Conservation (phyloP, 1,284 basidiomycete species). For the Binderoboletus segoi region DNA sequence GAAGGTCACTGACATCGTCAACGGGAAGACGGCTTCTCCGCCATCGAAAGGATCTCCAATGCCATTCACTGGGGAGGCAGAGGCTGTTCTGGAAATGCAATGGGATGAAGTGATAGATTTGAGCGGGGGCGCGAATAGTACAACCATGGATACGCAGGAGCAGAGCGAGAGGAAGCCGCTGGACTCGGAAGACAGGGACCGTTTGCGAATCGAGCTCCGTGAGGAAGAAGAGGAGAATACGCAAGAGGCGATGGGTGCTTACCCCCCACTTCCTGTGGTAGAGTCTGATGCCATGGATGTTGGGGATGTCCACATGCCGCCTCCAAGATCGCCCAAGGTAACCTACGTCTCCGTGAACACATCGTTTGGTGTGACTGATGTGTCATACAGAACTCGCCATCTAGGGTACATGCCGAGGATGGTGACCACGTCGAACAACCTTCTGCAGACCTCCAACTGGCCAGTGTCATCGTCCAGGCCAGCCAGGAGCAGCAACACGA, state of each 20-base stretch:
- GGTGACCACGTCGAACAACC: slow-evolving; percentile 25
- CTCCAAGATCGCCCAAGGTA: slow-evolving; percentile 17
- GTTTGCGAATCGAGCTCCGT: slow-evolving; percentile 27
- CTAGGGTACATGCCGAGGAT: slow-evolving; percentile 5
- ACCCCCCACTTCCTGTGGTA: neutral
- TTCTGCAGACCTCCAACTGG: slow-evolving; percentile 27
- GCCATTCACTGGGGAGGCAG: neutral
- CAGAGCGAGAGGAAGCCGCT: slow-evolving; percentile 10
- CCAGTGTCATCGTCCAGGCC: slow-evolving; percentile 32
- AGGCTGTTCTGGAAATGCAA: neutral
- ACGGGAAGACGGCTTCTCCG: neutral
- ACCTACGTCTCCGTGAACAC: neutral
- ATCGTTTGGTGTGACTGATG: slow-evolving; percentile 7
- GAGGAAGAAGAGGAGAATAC: slow-evolving; percentile 36
- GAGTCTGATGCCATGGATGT: neutral
- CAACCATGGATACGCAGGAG: slow-evolving; percentile 32
- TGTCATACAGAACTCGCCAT: neutral
- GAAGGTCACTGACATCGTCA: slow-evolving; percentile 23
- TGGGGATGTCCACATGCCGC: neutral
- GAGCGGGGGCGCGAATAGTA: slow-evolving; percentile 29
- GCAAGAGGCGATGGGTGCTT: slow-evolving; percentile 29
- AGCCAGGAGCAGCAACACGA: slow-evolving; percentile 30
- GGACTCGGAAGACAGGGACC: slow-evolving; percentile 12
- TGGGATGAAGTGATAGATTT: slow-evolving; percentile 24
- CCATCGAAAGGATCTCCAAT: neutral